Base-by-base conservation (phyloP, 2,329 filamentous ascomycete genomes). In the Pyricularia grisea region DNA sequence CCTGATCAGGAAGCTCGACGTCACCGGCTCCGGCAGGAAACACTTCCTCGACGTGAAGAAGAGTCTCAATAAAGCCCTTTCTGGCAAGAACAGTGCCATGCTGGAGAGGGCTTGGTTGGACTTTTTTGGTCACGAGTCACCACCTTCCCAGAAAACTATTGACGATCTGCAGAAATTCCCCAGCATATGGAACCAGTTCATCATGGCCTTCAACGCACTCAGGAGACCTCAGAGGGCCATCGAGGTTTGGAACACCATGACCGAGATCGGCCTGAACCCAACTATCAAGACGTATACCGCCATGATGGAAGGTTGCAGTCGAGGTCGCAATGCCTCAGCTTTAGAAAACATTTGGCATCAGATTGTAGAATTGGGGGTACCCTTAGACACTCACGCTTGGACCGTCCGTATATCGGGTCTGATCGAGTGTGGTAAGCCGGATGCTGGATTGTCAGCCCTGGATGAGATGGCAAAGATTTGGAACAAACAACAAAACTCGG, bases 291-390 rank as follows among this genome's bases (percentile, higher is more conserved):
- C 91, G 0, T 95, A 91, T 86, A 90, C 88, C 58, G 81, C 86
- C 63, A 90, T 95, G 85, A 86, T 95, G 72, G 83, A 87, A 69
- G 92, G 92, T 1, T 92, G 89, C 78, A 86, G 85, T 74, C 83
- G 81, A 67, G 83, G 86, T 67, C 82, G 82, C 68, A 88, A 92
- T 73, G 72, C 82, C 0, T 76, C 80, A n/a, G 87, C 84, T 27
- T 81, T 94, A 70, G 85, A 89, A 69, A 82, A 82, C 0, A 83
- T 93, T 36, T 96, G 92, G 92, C 73, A 78, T 0, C 86, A 85
- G 71, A 86, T 95, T 78, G 74, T 84, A 3, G 75, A 75, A 10
- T 84, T 87, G 1, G 85, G 86, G 1, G 74, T 88, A 11, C 78
- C 84, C 71, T 87, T 92, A 4, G 92, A 94, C 76, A 77, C 78